These are phyloP conservation scores for Colletotrichum melonis DNA, from an alignment of 2,329 filamentous ascomycete genomes.

Conservation along the genomic window DNA sequence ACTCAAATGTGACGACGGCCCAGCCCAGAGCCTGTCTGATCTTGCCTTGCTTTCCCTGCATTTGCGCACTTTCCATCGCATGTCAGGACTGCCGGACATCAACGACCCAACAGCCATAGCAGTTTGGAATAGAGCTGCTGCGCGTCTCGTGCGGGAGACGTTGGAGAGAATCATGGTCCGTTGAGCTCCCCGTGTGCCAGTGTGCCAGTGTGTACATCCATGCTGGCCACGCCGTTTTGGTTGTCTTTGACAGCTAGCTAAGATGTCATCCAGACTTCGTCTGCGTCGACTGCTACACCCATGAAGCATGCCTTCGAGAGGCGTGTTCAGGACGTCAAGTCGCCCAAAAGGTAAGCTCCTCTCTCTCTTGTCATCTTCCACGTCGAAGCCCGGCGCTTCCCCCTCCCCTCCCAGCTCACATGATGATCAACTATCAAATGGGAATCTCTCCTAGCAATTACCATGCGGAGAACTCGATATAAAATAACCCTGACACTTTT, in stretches of 20 bases:
- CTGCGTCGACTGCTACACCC: slow-evolving; percentile 78
- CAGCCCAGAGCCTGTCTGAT: slow-evolving; percentile 14
- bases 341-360: slow-evolving; percentile 85
- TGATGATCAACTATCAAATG: slow-evolving; percentile 95
- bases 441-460: slow-evolving; percentile 99
- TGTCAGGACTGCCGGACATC: slow-evolving; percentile 40
- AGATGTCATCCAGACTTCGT: slow-evolving; percentile 67
- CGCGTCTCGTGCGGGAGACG: slow-evolving; percentile 37
- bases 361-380: slow-evolving; percentile 11
- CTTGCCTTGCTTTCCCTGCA: slow-evolving; percentile 17
- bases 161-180: slow-evolving; percentile 38
- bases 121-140: slow-evolving; percentile 37
- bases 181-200: slow-evolving; percentile 23
- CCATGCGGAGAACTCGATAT: slow-evolving; percentile 88
- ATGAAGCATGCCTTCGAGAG: slow-evolving; percentile 80
- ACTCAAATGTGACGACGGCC: slow-evolving; percentile 31
- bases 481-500: slow-evolving; percentile 72
- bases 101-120: slow-evolving; percentile 36
- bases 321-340: slow-evolving; percentile 85
- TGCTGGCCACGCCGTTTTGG: neutral
- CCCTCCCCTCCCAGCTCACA: slow-evolving; percentile 45
- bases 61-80: slow-evolving; percentile 36
- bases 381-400: slow-evolving; percentile 31
- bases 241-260: slow-evolving; percentile 24
- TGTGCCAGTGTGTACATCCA: too few relatives aligned